phyloP scores from a whole-genome alignment of 2,329 filamentous ascomycete genomes.

The Cytospora chrysosperma region DNA sequence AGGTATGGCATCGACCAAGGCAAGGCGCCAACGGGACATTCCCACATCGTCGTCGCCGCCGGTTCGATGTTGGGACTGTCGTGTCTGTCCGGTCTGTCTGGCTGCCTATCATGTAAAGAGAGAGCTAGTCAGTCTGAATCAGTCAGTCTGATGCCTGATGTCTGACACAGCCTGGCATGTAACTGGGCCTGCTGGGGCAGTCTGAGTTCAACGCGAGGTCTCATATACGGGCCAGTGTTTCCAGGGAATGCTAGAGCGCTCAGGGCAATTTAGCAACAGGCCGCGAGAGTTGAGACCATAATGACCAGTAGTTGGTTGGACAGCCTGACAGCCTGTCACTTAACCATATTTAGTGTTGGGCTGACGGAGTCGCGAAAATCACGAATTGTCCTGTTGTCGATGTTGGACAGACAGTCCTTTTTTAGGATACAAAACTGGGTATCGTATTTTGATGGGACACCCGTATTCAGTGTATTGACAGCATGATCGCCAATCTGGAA shows the following conservation, averaged over 20 bases:
- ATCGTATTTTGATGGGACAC: neutral
- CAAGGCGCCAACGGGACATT: neutral
- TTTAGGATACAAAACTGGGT: neutral
- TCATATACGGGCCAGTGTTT: neutral
- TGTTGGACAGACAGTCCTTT: neutral
- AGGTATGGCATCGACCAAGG: neutral
- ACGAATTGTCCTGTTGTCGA: constrained; percentile 1
- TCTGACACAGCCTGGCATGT: neutral
- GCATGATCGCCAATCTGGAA: constrained; percentile 18
- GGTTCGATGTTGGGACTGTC: too few species aligned
- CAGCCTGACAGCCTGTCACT: neutral
- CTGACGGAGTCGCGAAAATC: neutral
- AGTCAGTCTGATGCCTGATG: too few species aligned
- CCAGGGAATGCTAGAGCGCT: neutral
- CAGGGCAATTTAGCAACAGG: neutral
- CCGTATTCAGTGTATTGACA: neutral
- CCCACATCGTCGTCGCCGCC: neutral
- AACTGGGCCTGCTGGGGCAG: too few species aligned
- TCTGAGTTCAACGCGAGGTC: neutral
- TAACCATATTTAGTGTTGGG: neutral
- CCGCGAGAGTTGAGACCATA: neutral
- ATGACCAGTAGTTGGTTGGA: neutral
- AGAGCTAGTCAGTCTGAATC: neutral
- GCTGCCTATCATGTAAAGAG: too few species aligned
- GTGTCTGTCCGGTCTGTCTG: too few species aligned